Evolutionary conservation across 2,329 filamentous ascomycete genomes (phyloP).

Genomic region (Ophiostoma pallidulum): DNA sequence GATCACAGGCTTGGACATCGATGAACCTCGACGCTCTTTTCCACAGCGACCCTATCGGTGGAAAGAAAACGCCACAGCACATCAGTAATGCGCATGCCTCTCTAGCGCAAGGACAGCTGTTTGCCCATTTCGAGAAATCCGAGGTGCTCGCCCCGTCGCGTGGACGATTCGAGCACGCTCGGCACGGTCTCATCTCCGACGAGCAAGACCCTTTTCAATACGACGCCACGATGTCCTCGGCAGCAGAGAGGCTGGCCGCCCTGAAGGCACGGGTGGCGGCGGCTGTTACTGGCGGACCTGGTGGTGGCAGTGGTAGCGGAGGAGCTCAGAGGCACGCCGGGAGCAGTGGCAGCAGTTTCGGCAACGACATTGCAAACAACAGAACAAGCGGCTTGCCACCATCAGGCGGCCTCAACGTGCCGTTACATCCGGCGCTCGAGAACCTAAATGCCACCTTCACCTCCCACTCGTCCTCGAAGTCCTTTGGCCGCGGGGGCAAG

Average conservation of each 20-base stretch:
- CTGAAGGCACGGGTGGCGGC: slow-evolving; percentile 73
- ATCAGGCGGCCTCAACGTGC: slow-evolving; percentile 60
- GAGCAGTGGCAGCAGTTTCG: slow-evolving; percentile 34
- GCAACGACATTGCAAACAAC: slow-evolving; percentile 5
- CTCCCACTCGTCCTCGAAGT: slow-evolving; percentile 27
- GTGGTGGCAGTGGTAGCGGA: slow-evolving; percentile 8
- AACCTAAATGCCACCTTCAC: slow-evolving; percentile 40
- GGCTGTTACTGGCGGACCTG: slow-evolving; percentile 45
- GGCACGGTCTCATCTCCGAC: too few relatives aligned
- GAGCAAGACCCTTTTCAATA: too few relatives aligned
- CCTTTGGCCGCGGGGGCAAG: slow-evolving; percentile 8
- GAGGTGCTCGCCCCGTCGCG: too few relatives aligned
- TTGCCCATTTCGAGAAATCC: background rate
- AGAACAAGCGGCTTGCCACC: slow-evolving; percentile 14
- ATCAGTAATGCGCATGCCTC: too few relatives aligned
- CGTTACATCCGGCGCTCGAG: slow-evolving; percentile 66
- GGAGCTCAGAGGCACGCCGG: background rate
- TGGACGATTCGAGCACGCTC: too few relatives aligned
- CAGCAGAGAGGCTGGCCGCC: slow-evolving; percentile 60
- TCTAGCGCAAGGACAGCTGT: too few relatives aligned
- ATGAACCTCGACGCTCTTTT: background rate
- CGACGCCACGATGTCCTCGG: slow-evolving; percentile 16
- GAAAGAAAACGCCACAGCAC: too few relatives aligned
- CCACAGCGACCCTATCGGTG: too few relatives aligned
- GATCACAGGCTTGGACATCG: background rate